Conservation (phyloP, 1,284 basidiomycete species). For the Ustilago nuda region DNA sequence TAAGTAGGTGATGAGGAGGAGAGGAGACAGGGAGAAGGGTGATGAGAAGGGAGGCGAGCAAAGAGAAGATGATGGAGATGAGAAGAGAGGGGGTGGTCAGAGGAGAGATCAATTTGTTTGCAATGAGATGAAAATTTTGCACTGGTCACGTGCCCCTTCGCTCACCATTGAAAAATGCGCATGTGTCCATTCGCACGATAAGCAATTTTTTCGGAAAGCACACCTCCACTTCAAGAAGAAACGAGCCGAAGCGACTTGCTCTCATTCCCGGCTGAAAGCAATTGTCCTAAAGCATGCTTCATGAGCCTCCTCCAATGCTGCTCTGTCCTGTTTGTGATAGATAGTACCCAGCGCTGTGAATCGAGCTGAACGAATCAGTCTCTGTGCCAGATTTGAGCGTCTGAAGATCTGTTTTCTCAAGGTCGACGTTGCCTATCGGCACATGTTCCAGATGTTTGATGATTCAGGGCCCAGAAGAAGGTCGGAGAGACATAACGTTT, state of each 20-base stretch:
- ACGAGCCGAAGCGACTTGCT: not conserved
- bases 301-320: not conserved
- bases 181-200: too few species aligned
- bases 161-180: too few species aligned
- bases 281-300: not conserved
- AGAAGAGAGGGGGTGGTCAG: too few species aligned
- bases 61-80: too few species aligned
- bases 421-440: too few species aligned
- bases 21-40: too few species aligned
- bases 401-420: too few species aligned
- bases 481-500: not conserved
- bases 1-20: too few species aligned
- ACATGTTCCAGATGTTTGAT: not conserved
- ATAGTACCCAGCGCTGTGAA: not conserved
- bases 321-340: not conserved
- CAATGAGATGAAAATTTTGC: too few species aligned
- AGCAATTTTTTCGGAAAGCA: slow-evolving; percentile 5
- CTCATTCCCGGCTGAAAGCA: not conserved
- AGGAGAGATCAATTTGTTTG: too few species aligned
- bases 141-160: too few species aligned
- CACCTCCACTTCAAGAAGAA: slow-evolving; percentile 13
- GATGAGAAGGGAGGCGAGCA: too few species aligned
- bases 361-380: not conserved
- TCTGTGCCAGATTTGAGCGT: not conserved
- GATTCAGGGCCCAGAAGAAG: slow-evolving; percentile 9